Percentiles rank a stretch among this genome's conserved stretches.
Evolutionary conservation across 208 protist genomes (phyloP).

Genomic region (Trypanosomatidae sp.): DNA sequence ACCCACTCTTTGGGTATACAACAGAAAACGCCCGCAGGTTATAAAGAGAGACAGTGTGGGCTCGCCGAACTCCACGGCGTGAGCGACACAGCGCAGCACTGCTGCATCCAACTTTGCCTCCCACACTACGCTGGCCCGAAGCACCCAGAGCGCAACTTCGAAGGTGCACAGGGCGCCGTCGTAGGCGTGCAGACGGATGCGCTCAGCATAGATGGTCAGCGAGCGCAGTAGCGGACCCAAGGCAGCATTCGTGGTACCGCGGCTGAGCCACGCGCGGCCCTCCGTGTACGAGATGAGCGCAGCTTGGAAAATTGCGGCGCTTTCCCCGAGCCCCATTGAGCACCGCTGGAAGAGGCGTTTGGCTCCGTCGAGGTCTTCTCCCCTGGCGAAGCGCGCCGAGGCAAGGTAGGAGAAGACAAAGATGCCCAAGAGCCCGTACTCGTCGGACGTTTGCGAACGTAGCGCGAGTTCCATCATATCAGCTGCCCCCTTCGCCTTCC

Average conservation of each 20-base stretch:
- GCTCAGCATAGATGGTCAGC: slow-evolving; percentile 20
- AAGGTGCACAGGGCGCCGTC: slow-evolving; percentile 41
- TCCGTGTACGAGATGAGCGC: slow-evolving; percentile 15
- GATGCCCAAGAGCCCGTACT: slow-evolving; percentile 16
- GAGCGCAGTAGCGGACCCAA: slow-evolving; percentile 34
- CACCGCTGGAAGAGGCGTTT: slow-evolving; percentile 27
- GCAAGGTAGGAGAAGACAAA: slow-evolving; percentile 23
- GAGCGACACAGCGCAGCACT: slow-evolving; percentile 34
- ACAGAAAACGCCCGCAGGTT: slow-evolving; percentile 38
- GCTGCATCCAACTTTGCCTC: slow-evolving; percentile 29
- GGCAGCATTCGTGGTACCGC: slow-evolving; percentile 29
- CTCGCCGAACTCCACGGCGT: slow-evolving; percentile 35
- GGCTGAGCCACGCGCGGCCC: slow-evolving; percentile 30
- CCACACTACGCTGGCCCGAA: slow-evolving; percentile 19
- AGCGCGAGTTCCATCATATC: slow-evolving; percentile 40
- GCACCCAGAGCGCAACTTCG: slow-evolving; percentile 34
- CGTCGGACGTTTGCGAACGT: slow-evolving; percentile 14
- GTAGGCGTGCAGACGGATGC: slow-evolving; percentile 41
- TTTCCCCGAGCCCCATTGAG: slow-evolving; percentile 19
- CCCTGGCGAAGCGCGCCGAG: slow-evolving; percentile 21
- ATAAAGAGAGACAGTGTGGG: slow-evolving; percentile 47
- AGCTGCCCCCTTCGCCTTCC: slow-evolving; percentile 27
- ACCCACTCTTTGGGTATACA: slow-evolving; percentile 29
- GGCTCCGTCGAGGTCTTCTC: slow-evolving; percentile 26
- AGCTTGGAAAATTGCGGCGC: background rate